These are phyloP conservation scores for Elaphomyces granulatus DNA, from an alignment of 495 filamentous ascomycete genomes.

Conservation along the genomic window DNA sequence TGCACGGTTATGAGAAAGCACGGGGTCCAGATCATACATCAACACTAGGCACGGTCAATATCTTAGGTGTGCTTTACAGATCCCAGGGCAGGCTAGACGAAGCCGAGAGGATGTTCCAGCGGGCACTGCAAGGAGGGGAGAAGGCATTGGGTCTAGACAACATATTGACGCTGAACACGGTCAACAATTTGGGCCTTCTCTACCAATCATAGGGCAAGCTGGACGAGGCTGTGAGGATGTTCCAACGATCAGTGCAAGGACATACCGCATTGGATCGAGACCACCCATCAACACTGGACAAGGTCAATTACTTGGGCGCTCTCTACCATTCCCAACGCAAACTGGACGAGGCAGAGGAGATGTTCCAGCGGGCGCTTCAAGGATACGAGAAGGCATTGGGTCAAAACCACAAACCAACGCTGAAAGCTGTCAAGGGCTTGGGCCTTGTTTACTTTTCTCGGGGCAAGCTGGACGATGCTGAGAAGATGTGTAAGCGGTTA, in stretches of 20 bases:
- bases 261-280: slow-evolving; percentile 22
- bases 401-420: slow-evolving; percentile 20
- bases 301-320: slow-evolving; percentile 20
- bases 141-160: slow-evolving; percentile 23
- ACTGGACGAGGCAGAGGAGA: slow-evolving; percentile 24
- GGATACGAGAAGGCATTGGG: slow-evolving; percentile 23
- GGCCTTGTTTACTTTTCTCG: too few relatives aligned
- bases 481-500: too few relatives aligned
- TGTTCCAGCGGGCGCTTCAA: slow-evolving; percentile 18
- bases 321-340: slow-evolving; percentile 25
- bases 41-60: slow-evolving; percentile 19
- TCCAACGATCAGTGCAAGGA: slow-evolving; percentile 15
- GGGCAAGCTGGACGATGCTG: too few relatives aligned
- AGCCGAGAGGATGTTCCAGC: slow-evolving; percentile 24
- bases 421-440: too few relatives aligned
- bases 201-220: slow-evolving; percentile 20
- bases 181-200: slow-evolving; percentile 21
- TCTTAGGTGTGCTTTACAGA: slow-evolving; percentile 20
- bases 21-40: slow-evolving; percentile 20
- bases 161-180: slow-evolving; percentile 21
- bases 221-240: slow-evolving; percentile 23
- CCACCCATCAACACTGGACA: slow-evolving; percentile 18
- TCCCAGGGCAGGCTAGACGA: slow-evolving; percentile 24
- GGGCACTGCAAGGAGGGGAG: slow-evolving; percentile 18
- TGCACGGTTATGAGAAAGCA: slow-evolving; percentile 16